Base-by-base conservation (phyloP, 1,139 yeast species). In the Taiozyma sp. region DNA sequence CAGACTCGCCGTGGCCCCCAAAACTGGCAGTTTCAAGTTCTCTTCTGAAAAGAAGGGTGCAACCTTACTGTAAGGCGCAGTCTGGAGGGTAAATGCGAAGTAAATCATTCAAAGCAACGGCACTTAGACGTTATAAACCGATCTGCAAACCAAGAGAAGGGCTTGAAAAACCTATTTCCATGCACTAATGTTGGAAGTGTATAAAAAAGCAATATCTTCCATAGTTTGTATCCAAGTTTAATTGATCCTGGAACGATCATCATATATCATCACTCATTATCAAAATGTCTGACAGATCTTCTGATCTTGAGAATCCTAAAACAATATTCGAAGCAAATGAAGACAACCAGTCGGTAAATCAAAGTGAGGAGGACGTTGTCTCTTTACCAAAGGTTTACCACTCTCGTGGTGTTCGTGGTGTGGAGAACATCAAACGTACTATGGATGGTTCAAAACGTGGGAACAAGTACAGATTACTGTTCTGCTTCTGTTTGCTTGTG, bases 371-470 rank as follows among this genome's bases (percentile, higher is more conserved):
- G 19, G 19, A 19, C 19, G n/a, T 16, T 36, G 19, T 9, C 22
- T 36, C 39, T 6, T 8, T 36, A n/a, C 22, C 19, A 16, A 39
- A 39, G n/a, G 28, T 39, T 29, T 53, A 54, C 48, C 58, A 60
- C 34, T 62, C 69, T 22, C 60, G 70, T 58, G 72, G 71, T 49
- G 70, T 68, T n/a, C 51, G 63, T 29, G 57, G 68, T 46, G 65
- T 65, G 49, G 72, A 69, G 45, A 60, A 58, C 38, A 67, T 69
- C 27, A 62, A 61, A 45, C 47, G 53, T 28, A 48, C 61, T 9
- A 65, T 68, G 68, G 59, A 59, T 34, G 42, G 46, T 9, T 53
- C 58, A 1, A 48, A 49, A 24, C 48, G 40, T 16, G 63, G 61
- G 24, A 53, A 45, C 29, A 45, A 44, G 27, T 51, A 52, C 46